Evolutionary conservation across 2,329 filamentous ascomycete genomes (phyloP).

Genomic region (Pseudopyricularia javanii): DNA sequence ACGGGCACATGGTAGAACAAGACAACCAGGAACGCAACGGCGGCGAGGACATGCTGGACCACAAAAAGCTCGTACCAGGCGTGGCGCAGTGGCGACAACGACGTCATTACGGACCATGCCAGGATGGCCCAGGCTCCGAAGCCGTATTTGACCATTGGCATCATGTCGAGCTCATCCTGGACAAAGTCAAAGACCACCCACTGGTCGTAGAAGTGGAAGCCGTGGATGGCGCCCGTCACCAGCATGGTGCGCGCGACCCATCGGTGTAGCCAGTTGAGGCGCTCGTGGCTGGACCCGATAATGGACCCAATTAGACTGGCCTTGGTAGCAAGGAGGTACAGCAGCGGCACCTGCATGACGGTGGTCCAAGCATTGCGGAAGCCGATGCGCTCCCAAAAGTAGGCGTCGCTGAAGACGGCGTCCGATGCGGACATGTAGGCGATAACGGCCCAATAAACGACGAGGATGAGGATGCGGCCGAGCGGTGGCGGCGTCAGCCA

Average conservation of each 20-base stretch:
- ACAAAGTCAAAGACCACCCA: constrained; percentile 51
- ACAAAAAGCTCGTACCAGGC: constrained; percentile 60
- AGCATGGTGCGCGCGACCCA: constrained; percentile 62
- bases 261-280: constrained; percentile 61
- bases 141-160: constrained; percentile 55
- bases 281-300: constrained; percentile 53
- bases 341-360: constrained; percentile 49
- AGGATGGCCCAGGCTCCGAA: constrained; percentile 54
- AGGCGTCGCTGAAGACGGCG: constrained; percentile 36
- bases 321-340: constrained; percentile 51
- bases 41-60: constrained; percentile 51
- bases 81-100: constrained; percentile 51
- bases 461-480: constrained; percentile 40
- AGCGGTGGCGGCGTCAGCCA: constrained; percentile 48
- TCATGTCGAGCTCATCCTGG: constrained; percentile 42
- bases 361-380: constrained; percentile 58
- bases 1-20: constrained; percentile 50
- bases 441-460: constrained; percentile 46
- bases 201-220: constrained; percentile 55
- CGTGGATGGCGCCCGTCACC: constrained; percentile 55
- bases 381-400: constrained; percentile 52
- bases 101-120: constrained; percentile 52
- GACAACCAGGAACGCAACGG: constrained; percentile 49
- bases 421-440: constrained; percentile 42
- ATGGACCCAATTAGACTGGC: constrained; percentile 47